These are phyloP conservation scores for Botryotinia globosa DNA, from an alignment of 2,329 filamentous ascomycete genomes.

Conservation along the genomic window DNA sequence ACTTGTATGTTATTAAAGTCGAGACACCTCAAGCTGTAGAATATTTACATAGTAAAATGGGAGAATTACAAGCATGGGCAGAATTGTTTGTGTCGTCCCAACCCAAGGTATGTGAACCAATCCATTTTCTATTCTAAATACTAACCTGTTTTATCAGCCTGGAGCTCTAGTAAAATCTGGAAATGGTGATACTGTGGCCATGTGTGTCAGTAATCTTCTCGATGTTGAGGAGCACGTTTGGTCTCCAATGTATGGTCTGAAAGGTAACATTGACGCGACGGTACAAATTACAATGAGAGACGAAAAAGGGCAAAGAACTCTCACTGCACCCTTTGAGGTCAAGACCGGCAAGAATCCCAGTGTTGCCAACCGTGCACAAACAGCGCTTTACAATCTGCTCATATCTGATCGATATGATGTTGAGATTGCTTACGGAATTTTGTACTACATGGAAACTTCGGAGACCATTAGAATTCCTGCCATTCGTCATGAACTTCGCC, in stretches of 20 bases:
- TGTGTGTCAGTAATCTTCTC: slow-evolving; percentile 89
- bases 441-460: slow-evolving; percentile 94
- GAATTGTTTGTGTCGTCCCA: slow-evolving; percentile 70
- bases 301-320: slow-evolving; percentile 58
- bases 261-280: slow-evolving; percentile 96
- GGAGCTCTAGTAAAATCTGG: slow-evolving; percentile 76
- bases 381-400: slow-evolving; percentile 87
- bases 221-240: slow-evolving; percentile 98
- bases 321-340: slow-evolving; percentile 91
- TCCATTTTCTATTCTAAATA: not conserved
- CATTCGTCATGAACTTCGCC: slow-evolving; percentile 81
- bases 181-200: slow-evolving; percentile 69
- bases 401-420: slow-evolving; percentile 94
- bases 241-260: slow-evolving; percentile 96
- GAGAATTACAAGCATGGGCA: slow-evolving; percentile 80
- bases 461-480: slow-evolving; percentile 82
- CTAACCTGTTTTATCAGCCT: slow-evolving; percentile 42
- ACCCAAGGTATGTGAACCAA: slow-evolving; percentile 55
- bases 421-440: slow-evolving; percentile 80
- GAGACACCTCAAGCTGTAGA: slow-evolving; percentile 69
- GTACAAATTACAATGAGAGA: slow-evolving; percentile 83
- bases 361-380: slow-evolving; percentile 85
- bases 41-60: slow-evolving; percentile 79
- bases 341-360: slow-evolving; percentile 89
- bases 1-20: slow-evolving; percentile 83